A percentile compares a stretch with the other conserved stretches of the same genome.
phyloP scores from a whole-genome alignment of 1,284 basidiomycete species.

The Puccinia novopanici region DNA sequence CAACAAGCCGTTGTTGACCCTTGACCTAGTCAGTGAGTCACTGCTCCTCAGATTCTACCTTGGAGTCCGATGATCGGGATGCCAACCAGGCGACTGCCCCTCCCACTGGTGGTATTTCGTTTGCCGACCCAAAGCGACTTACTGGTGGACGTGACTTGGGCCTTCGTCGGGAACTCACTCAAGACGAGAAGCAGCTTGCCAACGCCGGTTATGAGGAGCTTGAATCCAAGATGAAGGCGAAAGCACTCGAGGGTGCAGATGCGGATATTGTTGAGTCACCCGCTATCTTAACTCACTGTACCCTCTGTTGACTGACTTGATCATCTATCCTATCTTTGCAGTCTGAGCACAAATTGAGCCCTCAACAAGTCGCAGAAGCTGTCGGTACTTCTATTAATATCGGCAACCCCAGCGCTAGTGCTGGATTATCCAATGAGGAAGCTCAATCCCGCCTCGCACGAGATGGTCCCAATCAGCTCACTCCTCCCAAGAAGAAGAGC shows the following conservation, averaged over 20 bases:
- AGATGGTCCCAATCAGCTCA: conserved; percentile 68
- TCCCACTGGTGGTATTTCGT: conserved; percentile 40
- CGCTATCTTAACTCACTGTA: not conserved
- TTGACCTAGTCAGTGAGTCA: too few species aligned
- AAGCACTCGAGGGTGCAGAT: conserved; percentile 16
- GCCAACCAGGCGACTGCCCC: not conserved
- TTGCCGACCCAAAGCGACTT: conserved; percentile 41
- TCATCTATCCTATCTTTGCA: not conserved
- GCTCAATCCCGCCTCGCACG: conserved; percentile 65
- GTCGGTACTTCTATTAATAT: conserved; percentile 65
- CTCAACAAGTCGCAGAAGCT: conserved; percentile 61
- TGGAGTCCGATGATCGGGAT: not conserved
- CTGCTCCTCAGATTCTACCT: not conserved
- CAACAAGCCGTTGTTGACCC: too few species aligned
- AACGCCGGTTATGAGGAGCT: conserved; percentile 70
- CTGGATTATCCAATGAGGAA: conserved; percentile 65
- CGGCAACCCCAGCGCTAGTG: conserved; percentile 64
- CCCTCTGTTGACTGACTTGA: not conserved
- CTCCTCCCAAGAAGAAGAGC: conserved; percentile 70
- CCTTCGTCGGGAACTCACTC: conserved; percentile 68
- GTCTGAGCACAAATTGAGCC: conserved; percentile 64
- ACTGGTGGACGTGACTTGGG: conserved; percentile 58
- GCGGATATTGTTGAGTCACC: conserved; percentile 35
- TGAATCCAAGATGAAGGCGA: conserved; percentile 61
- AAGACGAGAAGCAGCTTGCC: conserved; percentile 69